phyloP scores from a whole-genome alignment of 176 grass and related monocot genomes.

The Carex kokanica region DNA sequence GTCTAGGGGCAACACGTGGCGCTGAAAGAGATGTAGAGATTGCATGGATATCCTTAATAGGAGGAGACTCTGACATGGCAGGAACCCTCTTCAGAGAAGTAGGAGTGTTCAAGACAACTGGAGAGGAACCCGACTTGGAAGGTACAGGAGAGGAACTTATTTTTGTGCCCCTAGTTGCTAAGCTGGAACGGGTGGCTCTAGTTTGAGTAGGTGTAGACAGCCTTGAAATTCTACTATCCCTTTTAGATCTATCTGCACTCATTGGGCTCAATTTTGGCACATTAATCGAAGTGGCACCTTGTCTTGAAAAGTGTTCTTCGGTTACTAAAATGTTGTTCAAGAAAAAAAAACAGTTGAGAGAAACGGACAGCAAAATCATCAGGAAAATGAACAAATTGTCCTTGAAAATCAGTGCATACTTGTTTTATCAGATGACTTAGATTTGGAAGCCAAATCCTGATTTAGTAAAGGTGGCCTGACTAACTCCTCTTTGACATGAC shows the following conservation, averaged over 20 bases:
- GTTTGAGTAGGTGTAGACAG: not conserved
- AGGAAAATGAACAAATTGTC: slow-evolving; percentile 3
- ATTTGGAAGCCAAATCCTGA: slow-evolving; percentile 32
- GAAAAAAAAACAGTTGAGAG: not conserved
- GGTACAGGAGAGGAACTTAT: slow-evolving; percentile 6
- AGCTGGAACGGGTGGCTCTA: not conserved
- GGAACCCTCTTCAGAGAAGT: slow-evolving; percentile 37
- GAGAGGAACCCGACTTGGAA: slow-evolving; percentile 37
- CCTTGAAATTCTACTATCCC: slow-evolving; percentile 28
- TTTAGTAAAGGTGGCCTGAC: slow-evolving; percentile 31
- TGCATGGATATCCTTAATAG: slow-evolving; percentile 59
- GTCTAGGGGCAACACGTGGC: slow-evolving; percentile 73
- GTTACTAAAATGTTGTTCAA: not conserved
- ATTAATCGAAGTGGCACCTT: slow-evolving; percentile 36
- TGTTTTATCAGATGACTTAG: slow-evolving; percentile 21
- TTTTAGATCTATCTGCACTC: slow-evolving; percentile 18
- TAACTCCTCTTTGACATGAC: slow-evolving; percentile 40
- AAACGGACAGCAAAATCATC: not conserved
- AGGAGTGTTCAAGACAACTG: slow-evolving; percentile 34
- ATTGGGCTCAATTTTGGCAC: slow-evolving; percentile 1
- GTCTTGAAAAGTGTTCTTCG: not conserved
- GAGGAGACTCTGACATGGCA: slow-evolving; percentile 28
- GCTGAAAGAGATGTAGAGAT: slow-evolving; percentile 36
- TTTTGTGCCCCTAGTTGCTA: slow-evolving; percentile 4
- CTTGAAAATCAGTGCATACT: slow-evolving; percentile 20